Conservation (phyloP, 1,284 basidiomycete species). For the Papiliotrema flavescens region DNA sequence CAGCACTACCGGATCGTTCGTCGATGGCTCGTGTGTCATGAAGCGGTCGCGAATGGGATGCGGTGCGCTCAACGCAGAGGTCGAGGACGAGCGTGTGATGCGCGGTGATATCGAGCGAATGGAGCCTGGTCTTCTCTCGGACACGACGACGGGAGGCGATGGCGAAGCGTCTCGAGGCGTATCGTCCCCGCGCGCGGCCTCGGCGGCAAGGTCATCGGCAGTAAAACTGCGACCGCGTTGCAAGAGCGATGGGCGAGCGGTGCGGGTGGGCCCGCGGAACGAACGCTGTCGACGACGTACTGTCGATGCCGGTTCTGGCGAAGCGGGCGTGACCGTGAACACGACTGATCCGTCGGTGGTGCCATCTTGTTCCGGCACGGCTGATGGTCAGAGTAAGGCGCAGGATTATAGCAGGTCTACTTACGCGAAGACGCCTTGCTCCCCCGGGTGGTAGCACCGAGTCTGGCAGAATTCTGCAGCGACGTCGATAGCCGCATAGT, state of each 20-base stretch:
- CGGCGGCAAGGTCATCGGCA: slow-evolving; percentile 39
- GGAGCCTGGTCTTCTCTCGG: not conserved
- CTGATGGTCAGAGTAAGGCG: slow-evolving; percentile 5
- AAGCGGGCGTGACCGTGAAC: slow-evolving; percentile 25
- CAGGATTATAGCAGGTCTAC: not conserved
- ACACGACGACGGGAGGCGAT: not conserved
- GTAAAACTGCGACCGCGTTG: slow-evolving; percentile 47
- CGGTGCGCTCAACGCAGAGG: slow-evolving; percentile 8
- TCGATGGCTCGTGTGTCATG: slow-evolving; percentile 12
- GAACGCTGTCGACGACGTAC: slow-evolving; percentile 19
- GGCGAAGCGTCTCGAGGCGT: not conserved
- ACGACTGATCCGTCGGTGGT: not conserved
- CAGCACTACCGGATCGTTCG: slow-evolving; percentile 13
- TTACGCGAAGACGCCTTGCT: slow-evolving; percentile 3
- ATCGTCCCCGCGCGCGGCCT: slow-evolving; percentile 16
- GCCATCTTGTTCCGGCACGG: not conserved
- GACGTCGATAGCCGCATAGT: slow-evolving; percentile 29
- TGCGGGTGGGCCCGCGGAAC: slow-evolving; percentile 1
- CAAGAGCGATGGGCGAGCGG: slow-evolving; percentile 33
- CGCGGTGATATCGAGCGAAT: slow-evolving; percentile 4
- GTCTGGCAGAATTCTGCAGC: slow-evolving; percentile 35
- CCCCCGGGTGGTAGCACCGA: no score
- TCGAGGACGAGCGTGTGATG: slow-evolving; percentile 22
- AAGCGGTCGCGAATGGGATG: slow-evolving; percentile 14
- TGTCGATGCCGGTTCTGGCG: slow-evolving; percentile 18